phyloP scores from a whole-genome alignment of 2,329 filamentous ascomycete species.

The Rhexocercosporidium sp. region DNA sequence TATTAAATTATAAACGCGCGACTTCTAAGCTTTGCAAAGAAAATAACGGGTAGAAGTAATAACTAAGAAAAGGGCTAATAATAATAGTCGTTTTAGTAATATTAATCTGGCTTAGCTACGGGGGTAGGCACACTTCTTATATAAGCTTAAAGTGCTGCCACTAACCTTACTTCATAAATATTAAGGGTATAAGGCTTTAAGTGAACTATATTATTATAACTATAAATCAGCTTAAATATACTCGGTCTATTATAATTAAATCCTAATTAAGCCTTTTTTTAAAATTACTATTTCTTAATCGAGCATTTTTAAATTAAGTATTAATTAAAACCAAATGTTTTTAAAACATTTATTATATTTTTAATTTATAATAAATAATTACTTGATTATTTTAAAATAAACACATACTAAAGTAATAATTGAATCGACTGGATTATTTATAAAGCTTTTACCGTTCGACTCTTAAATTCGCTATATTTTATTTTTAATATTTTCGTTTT shows the following conservation, averaged over 20 bases:
- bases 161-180: background rate
- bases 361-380: background rate
- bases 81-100: background rate
- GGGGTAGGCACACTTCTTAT: background rate
- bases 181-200: background rate
- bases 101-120: background rate
- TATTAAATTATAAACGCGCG: slow-evolving; percentile 9
- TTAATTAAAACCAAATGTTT: background rate
- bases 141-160: background rate
- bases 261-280: background rate
- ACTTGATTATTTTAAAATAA: background rate
- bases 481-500: background rate
- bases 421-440: background rate
- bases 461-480: background rate
- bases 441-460: background rate
- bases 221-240: too few relatives aligned
- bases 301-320: too few relatives aligned
- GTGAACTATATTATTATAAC: too few relatives aligned
- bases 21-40: slow-evolving; percentile 7
- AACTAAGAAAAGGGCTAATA: slow-evolving; percentile 4
- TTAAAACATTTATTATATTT: background rate
- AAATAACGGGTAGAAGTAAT: slow-evolving; percentile 1
- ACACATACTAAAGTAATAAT: background rate
- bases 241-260: background rate
- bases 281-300: background rate